These are phyloP conservation scores for Sporodiniella umbellata DNA, from an alignment of 371 early-diverging fungal genomes.

Conservation along the genomic window DNA sequence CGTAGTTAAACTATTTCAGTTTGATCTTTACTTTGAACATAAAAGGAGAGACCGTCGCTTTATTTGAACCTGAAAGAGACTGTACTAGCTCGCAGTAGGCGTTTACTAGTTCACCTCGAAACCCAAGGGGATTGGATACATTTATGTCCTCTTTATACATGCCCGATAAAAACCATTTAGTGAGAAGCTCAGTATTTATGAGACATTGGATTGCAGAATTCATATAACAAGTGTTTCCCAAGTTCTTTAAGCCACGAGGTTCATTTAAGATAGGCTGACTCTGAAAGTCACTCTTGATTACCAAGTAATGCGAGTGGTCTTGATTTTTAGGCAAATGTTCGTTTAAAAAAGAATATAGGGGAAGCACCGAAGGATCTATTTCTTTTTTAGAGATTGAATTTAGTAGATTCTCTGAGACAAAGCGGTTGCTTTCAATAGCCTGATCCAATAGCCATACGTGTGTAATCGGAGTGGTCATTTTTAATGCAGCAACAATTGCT, in stretches of 20 bases:
- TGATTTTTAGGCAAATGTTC: neutral
- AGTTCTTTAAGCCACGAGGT: conserved; percentile 77
- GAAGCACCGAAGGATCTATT: conserved; percentile 2
- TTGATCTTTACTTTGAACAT: conserved; percentile 60
- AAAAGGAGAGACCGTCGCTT: conserved; percentile 37
- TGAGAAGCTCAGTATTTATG: conserved; percentile 78
- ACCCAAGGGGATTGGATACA: conserved; percentile 75
- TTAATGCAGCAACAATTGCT: neutral
- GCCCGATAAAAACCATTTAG: conserved; percentile 79
- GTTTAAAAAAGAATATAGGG: neutral
- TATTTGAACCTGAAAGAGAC: conserved; percentile 63
- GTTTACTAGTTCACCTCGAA: conserved; percentile 70
- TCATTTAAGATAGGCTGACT: conserved; percentile 28
- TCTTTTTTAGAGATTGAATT: neutral
- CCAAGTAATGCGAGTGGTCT: conserved; percentile 1
- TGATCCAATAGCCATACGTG: neutral
- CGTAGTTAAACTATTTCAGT: too few relatives aligned
- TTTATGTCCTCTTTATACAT: conserved; percentile 72
- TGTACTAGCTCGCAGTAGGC: conserved; percentile 66
- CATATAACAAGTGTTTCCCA: conserved; percentile 99
- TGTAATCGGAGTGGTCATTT: neutral
- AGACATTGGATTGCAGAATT: conserved; percentile 96
- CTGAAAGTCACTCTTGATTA: neutral
- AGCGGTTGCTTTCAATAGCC: neutral
- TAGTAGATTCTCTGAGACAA: neutral